Base-by-base conservation (phyloP, 75 land plant genomes). In the Picea sitchensis region DNA sequence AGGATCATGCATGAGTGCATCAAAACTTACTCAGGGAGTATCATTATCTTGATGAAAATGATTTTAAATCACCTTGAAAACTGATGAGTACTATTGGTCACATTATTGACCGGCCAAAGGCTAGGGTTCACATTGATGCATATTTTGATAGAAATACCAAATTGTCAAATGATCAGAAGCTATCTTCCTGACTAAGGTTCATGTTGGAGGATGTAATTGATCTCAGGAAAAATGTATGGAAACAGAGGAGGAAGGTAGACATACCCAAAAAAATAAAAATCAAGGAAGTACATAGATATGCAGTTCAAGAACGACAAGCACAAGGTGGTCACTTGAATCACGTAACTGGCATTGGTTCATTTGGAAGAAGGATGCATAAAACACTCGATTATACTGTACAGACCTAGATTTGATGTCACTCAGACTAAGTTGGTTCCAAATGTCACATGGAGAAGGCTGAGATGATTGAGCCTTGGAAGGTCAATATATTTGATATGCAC, bases 1-100 rank as follows among this genome's bases (percentile, higher is more conserved):
- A 85, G 93, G 67, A 96, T 94, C 63, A 96, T 96, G 99, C 99
- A 96, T 83, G 96, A 92, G 75, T 96, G 99, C 86, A 96, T 96
- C 59, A 88, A 80, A 92, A 90, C 71, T 79, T 96, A 72, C 76
- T 96, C 41, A 93, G 99, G 59, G 83, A 86, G 21, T 75, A 78
- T 81, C 87, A 90, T 51, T 92, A 83, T 79, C 90, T 88, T 30
- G 98, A 96, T 77, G 97, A 96, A 65, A 97, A 96, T 85, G 87
- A 94, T 86, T 83, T 96, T 73, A 97, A 96, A 82, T 95, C 99
- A 34, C 72, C 94, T 80, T 96, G 99, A 85, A 96, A 96, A 77
- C 83, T 96, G 78, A 92, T 96, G 97, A 94, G 92, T 83, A 96
- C 99, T 3, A 96, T 96, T 58, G 99, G 99, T 4, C 89, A 87